Evolutionary conservation across 768 basidiomycete genomes (phyloP).

Genomic region (Russula earlei): DNA sequence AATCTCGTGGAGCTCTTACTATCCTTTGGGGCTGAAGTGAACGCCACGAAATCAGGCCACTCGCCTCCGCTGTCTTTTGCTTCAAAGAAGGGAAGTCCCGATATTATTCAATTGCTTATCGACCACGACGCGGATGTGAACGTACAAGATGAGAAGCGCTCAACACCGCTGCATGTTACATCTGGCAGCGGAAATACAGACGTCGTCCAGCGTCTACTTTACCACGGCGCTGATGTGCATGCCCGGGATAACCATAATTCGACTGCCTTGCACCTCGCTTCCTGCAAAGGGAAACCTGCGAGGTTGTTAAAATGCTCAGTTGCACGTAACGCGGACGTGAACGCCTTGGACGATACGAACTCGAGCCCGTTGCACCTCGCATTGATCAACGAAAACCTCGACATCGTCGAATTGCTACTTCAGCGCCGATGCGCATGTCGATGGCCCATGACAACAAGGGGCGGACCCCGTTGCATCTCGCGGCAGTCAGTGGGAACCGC

Average conservation of each 20-base stretch:
- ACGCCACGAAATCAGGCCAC: too few species aligned
- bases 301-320: neutral
- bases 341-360: neutral
- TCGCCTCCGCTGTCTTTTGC: too few species aligned
- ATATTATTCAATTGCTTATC: neutral
- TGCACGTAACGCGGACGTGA: neutral
- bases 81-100: neutral
- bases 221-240: neutral
- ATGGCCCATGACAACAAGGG: neutral
- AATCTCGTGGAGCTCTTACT: too few species aligned
- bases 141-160: too few species aligned
- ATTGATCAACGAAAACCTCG: neutral
- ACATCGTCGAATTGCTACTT: neutral
- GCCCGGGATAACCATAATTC: neutral
- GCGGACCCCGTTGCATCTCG: neutral
- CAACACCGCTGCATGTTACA: neutral
- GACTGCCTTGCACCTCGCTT: neutral
- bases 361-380: neutral
- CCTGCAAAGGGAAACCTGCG: neutral
- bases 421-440: neutral
- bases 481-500: neutral
- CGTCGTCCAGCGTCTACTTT: too few species aligned
- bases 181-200: neutral
- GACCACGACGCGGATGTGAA: neutral
- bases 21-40: too few species aligned